phyloP scores from a whole-genome alignment of 1,139 yeast genomes.

The Maudiozyma humilis region DNA sequence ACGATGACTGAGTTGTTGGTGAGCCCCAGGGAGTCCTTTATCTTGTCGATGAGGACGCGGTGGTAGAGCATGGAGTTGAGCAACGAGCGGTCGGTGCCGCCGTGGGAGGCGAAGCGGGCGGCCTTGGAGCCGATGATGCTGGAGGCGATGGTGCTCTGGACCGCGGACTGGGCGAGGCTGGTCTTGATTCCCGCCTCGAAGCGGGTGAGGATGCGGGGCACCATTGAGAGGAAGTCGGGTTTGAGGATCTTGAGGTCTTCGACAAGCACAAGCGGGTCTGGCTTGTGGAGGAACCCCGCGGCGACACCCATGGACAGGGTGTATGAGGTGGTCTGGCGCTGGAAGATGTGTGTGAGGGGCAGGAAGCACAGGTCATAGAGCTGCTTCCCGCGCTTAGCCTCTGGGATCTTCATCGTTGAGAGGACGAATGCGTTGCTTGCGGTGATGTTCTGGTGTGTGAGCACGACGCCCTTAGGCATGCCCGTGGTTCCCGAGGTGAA shows the following conservation, averaged over 20 bases:
- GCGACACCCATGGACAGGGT: constrained; percentile 32
- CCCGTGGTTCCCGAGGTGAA: constrained; percentile 80
- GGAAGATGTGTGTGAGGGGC: constrained; percentile 68
- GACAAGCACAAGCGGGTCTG: constrained; percentile 38
- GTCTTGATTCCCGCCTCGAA: constrained; percentile 47
- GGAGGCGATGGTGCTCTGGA: constrained; percentile 32
- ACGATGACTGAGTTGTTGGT: constrained; percentile 39
- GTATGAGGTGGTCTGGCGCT: constrained; percentile 33
- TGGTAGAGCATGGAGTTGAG: constrained; percentile 37
- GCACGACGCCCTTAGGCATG: constrained; percentile 63
- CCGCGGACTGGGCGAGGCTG: constrained; percentile 27
- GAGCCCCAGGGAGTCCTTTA: constrained; percentile 52
- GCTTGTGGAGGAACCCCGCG: constrained; percentile 41
- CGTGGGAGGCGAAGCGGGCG: constrained; percentile 32
- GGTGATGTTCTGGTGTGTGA: constrained; percentile 47
- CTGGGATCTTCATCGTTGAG: constrained; percentile 21
- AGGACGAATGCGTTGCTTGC: constrained; percentile 38
- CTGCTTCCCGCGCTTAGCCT: constrained; percentile 15
- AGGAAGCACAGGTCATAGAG: constrained; percentile 37
- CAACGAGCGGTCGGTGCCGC: constrained; percentile 30
- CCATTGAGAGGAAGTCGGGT: constrained; percentile 48
- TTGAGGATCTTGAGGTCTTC: constrained; percentile 50
- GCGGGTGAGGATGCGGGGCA: constrained; percentile 59
- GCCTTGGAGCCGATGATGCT: constrained; percentile 34
- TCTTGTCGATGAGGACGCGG: constrained; percentile 40